Conservation (phyloP, 768 basidiomycete species). For the Gyrodon lividus region DNA sequence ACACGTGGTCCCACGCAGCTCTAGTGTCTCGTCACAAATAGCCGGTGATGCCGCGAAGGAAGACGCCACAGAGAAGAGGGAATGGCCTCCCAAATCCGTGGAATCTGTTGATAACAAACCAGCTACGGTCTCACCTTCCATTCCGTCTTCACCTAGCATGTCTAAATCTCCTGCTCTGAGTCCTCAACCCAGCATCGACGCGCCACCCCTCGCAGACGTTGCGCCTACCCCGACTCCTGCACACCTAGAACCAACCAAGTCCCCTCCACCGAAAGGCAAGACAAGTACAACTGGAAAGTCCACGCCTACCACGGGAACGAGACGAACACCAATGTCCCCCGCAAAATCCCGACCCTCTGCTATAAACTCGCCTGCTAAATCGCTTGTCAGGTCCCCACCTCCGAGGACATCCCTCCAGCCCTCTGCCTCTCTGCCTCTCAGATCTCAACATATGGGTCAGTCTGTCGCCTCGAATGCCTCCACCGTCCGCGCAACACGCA, state of each 20-base stretch:
- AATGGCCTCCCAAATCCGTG: conserved; percentile 68
- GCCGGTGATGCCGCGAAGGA: conserved; percentile 65
- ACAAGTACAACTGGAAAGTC: conserved; percentile 16
- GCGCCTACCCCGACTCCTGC: conserved; percentile 22
- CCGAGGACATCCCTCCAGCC: conserved; percentile 32
- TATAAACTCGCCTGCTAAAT: conserved; percentile 20
- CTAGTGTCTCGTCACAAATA: conserved; percentile 65
- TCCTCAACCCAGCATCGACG: conserved; percentile 32
- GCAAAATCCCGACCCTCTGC: conserved; percentile 30
- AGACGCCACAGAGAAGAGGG: conserved; percentile 67
- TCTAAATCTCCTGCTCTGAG: conserved; percentile 20
- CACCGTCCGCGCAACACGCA: conserved; percentile 25
- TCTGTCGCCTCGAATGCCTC: conserved; percentile 36
- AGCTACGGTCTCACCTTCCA: conserved; percentile 34
- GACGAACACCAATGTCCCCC: conserved; percentile 21
- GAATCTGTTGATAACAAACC: conserved; percentile 36
- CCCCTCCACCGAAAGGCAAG: conserved; percentile 23
- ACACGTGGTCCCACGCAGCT: conserved; percentile 51
- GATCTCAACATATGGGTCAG: conserved; percentile 42
- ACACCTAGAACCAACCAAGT: conserved; percentile 20
- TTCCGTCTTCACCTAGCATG: conserved; percentile 25
- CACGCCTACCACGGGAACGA: conserved; percentile 21
- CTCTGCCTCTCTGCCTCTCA: conserved; percentile 37
- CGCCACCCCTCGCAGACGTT: conserved; percentile 14
- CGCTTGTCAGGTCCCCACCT: conserved; percentile 25